Conservation (phyloP, 2,329 filamentous ascomycete species). For the Basipetospora chlamydospora region DNA sequence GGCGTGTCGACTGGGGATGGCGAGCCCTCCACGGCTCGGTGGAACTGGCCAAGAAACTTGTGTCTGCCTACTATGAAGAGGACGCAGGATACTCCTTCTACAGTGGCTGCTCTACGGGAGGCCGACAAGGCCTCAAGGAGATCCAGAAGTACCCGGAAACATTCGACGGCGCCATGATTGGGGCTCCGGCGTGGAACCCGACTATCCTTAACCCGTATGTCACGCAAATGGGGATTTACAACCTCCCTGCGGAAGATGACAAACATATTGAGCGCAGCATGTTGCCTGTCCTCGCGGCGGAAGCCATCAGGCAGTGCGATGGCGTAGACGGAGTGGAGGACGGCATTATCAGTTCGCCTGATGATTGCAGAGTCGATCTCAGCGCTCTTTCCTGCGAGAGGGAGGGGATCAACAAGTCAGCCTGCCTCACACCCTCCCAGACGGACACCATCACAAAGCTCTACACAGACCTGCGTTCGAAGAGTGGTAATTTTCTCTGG, state of each 20-base stretch:
- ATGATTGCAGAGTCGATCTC: constrained; percentile 24
- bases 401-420: constrained; percentile 12
- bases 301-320: constrained; percentile 32
- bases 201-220: constrained; percentile 16
- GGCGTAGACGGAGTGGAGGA: constrained; percentile 30
- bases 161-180: constrained; percentile 42
- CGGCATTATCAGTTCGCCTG: constrained; percentile 28
- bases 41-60: constrained; percentile 31
- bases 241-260: constrained; percentile 12
- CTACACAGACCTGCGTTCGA: constrained; percentile 13
- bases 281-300: constrained; percentile 19
- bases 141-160: constrained; percentile 38
- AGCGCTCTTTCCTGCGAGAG: constrained; percentile 22
- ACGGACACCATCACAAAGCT: constrained; percentile 17
- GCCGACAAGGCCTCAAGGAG: constrained; percentile 40
- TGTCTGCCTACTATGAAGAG: constrained; percentile 30
- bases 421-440: constrained; percentile 25
- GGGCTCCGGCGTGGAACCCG: constrained; percentile 15
- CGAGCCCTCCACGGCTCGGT: constrained; percentile 29
- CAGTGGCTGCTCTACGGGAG: constrained; percentile 43
- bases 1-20: constrained; percentile 19
- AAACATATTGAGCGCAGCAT: constrained; percentile 21
- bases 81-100: constrained; percentile 35
- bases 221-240: constrained; percentile 14
- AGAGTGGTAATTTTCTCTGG: constrained; percentile 14